phyloP scores from a whole-genome alignment of 805 yeast species.

The Kuraishia piskuri region DNA sequence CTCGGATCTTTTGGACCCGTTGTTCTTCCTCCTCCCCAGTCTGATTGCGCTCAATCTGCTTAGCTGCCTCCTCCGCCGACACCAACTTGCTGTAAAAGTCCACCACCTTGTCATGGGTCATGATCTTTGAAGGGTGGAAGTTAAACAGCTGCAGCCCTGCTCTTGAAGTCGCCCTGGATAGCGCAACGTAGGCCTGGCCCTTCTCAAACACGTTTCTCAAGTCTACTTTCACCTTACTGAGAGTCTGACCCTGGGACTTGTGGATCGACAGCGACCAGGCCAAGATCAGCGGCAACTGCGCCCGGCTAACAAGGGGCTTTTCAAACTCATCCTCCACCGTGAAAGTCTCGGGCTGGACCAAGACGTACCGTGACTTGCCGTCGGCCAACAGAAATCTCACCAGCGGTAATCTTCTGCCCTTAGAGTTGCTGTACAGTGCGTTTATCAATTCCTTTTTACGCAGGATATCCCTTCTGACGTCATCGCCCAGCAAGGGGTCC shows the following conservation, averaged over 20 bases:
- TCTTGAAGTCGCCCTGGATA: slow-evolving; percentile 71
- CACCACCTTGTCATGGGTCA: slow-evolving; percentile 62
- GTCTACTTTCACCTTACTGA: slow-evolving; percentile 63
- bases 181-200: slow-evolving; percentile 80
- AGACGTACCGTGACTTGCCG: slow-evolving; percentile 62
- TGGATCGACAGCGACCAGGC: slow-evolving; percentile 85
- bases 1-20: too few relatives aligned
- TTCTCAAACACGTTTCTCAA: slow-evolving; percentile 60
- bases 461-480: slow-evolving; percentile 23
- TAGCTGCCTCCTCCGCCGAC: slow-evolving; percentile 23
- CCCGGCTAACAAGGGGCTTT: slow-evolving; percentile 57
- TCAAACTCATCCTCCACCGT: slow-evolving; percentile 67
- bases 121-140: slow-evolving; percentile 56
- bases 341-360: slow-evolving; percentile 82
- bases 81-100: slow-evolving; percentile 52
- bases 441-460: slow-evolving; percentile 40
- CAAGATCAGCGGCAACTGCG: slow-evolving; percentile 59
- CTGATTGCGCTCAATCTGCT: slow-evolving; percentile 16
- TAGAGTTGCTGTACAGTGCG: slow-evolving; percentile 33
- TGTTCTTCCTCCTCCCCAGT: slow-evolving; percentile 6
- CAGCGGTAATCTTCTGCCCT: slow-evolving; percentile 52
- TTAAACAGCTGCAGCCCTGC: slow-evolving; percentile 76
- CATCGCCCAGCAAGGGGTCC: slow-evolving; percentile 1
- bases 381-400: slow-evolving; percentile 71
- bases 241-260: slow-evolving; percentile 80